phyloP scores from a whole-genome alignment of 208 protist genomes.

The Borovskyia barvae region DNA sequence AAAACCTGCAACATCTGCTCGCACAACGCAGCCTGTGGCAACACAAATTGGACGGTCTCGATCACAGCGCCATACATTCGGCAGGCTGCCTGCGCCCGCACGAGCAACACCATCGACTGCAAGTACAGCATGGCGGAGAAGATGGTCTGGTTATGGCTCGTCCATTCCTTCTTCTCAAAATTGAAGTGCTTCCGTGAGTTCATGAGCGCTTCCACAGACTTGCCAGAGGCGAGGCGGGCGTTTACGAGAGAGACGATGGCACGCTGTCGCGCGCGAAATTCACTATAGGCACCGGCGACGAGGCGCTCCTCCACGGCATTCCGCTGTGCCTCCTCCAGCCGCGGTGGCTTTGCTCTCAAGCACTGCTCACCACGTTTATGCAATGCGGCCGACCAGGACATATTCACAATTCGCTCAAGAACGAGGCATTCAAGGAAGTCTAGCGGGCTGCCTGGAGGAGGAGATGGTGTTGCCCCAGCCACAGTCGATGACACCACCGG shows the following conservation, averaged over 20 bases:
- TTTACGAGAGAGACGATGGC: constrained; percentile 69
- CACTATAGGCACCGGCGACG: constrained; percentile 35
- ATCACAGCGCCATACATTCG: constrained; percentile 56
- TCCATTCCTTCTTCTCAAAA: constrained; percentile 72
- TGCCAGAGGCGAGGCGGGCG: constrained; percentile 49
- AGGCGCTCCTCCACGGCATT: constrained; percentile 50
- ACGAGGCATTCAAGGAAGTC: constrained; percentile 22
- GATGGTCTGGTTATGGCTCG: constrained; percentile 40
- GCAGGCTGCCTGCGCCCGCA: constrained; percentile 64
- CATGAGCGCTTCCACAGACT: constrained; percentile 55
- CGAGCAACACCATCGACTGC: constrained; percentile 77
- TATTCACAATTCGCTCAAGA: constrained; percentile 55
- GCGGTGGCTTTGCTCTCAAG: constrained; percentile 39
- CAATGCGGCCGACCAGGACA: constrained; percentile 67
- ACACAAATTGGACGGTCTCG: constrained; percentile 75
- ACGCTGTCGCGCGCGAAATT: constrained; percentile 61
- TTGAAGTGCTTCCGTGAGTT: constrained; percentile 68
- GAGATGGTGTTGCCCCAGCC: not conserved
- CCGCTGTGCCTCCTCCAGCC: constrained; percentile 45
- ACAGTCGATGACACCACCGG: too few species aligned
- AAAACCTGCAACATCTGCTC: constrained; percentile 72
- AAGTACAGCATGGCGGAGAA: constrained; percentile 70
- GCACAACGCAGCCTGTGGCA: constrained; percentile 70
- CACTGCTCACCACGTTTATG: constrained; percentile 79
- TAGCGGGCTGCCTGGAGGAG: not conserved